Evolutionary conservation across 2,329 filamentous ascomycete species (phyloP).

Genomic region (Cytospora piceae): DNA sequence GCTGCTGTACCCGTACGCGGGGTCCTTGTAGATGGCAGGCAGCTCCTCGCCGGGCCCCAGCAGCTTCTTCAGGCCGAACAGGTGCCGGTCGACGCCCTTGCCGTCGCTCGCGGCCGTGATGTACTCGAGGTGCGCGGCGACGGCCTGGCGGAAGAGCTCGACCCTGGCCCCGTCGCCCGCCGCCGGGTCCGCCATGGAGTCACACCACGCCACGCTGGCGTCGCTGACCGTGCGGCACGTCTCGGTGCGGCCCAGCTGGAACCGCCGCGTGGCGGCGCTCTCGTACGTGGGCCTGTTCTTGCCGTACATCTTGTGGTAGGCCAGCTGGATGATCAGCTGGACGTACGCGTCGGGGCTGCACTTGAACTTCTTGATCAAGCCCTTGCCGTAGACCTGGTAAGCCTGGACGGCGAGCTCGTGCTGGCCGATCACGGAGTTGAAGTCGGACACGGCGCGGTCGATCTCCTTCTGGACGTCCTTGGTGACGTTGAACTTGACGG

Average conservation of each 20-base stretch:
- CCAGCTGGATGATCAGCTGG: constrained; percentile 97
- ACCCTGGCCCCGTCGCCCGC: constrained; percentile 67
- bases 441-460: constrained; percentile 76
- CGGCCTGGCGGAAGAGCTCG: constrained; percentile 78
- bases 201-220: constrained; percentile 88
- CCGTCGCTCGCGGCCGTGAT: constrained; percentile 88
- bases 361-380: constrained; percentile 99
- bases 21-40: constrained; percentile 84
- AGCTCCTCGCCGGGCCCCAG: constrained; percentile 78
- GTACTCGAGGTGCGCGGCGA: constrained; percentile 85
- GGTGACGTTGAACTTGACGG: constrained; percentile 78
- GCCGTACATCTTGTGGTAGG: constrained; percentile 99
- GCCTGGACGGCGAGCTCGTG: constrained; percentile 94
- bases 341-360: constrained; percentile 97
- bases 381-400: constrained; percentile 97
- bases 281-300: constrained; percentile 98
- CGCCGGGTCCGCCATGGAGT: constrained; percentile 75
- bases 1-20: constrained; percentile 79
- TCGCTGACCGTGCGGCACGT: constrained; percentile 92
- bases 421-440: constrained; percentile 77
- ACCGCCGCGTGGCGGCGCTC: constrained; percentile 90
- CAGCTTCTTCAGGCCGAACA: constrained; percentile 96
- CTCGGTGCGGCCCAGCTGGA: constrained; percentile 95
- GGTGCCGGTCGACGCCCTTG: constrained; percentile 90
- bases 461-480: constrained; percentile 77